Conservation (phyloP, 495 filamentous ascomycete genomes). For the Aspergillus affinis region DNA sequence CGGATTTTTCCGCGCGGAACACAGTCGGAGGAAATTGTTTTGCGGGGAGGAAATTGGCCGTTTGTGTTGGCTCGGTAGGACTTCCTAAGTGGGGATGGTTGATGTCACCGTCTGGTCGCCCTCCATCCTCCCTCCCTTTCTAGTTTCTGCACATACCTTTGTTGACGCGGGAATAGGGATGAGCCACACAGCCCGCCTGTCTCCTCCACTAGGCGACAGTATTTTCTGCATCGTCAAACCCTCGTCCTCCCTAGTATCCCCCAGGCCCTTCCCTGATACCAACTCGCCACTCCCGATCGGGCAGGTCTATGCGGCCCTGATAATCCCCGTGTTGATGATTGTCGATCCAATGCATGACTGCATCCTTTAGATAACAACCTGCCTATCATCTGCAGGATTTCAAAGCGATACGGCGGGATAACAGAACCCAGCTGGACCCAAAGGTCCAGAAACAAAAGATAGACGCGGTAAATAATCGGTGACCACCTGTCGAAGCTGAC, state of each 20-base stretch:
- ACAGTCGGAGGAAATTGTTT: background rate
- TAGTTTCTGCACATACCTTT: background rate
- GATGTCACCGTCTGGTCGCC: background rate
- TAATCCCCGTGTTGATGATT: background rate
- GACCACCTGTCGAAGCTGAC: too few species aligned
- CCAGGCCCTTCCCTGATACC: background rate
- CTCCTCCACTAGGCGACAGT: background rate
- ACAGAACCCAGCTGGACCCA: background rate
- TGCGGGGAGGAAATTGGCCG: background rate
- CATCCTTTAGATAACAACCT: background rate
- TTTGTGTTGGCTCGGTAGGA: constrained; percentile 14
- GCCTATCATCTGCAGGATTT: background rate
- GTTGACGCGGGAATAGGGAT: background rate
- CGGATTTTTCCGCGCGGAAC: background rate
- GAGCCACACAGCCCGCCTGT: background rate
- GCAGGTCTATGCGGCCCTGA: constrained; percentile 9
- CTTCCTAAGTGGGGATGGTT: constrained; percentile 14
- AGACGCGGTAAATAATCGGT: background rate
- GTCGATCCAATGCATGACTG: background rate
- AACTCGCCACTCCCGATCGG: constrained; percentile 1
- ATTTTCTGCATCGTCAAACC: too few species aligned
- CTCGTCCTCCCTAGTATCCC: background rate
- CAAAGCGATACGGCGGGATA: background rate
- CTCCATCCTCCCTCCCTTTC: background rate
- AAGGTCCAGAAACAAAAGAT: background rate